These are phyloP conservation scores for Rhytidiadelphus loreus DNA, from an alignment of 225 moss, liverwort and hornwort species.

Conservation along the genomic window DNA sequence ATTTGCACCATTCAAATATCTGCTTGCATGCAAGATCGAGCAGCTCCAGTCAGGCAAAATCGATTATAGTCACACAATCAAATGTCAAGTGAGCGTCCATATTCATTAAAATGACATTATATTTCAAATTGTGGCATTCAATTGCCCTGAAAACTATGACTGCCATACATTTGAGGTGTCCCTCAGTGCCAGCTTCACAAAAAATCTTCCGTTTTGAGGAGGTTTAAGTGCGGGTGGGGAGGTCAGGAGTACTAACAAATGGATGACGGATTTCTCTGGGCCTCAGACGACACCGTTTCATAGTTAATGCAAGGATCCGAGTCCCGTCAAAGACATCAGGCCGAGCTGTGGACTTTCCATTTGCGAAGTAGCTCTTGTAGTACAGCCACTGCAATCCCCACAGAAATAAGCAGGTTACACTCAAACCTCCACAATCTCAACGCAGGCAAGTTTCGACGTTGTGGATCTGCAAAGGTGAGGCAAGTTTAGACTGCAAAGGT, in stretches of 20 bases:
- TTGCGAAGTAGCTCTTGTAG: not conserved
- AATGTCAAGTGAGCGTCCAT: not conserved
- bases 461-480: not conserved
- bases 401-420: not conserved
- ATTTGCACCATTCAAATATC: not conserved
- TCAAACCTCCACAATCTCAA: not conserved
- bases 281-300: slow-evolving; percentile 11
- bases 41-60: not conserved
- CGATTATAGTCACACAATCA: not conserved
- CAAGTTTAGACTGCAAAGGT: not conserved
- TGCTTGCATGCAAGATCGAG: not conserved
- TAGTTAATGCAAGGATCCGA: slow-evolving; percentile 2
- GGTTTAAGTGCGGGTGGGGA: not conserved
- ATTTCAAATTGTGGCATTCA: not conserved
- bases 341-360: not conserved
- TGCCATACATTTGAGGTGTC: not conserved
- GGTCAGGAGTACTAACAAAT: not conserved
- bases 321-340: not conserved
- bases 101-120: not conserved
- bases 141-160: not conserved
- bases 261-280: not conserved
- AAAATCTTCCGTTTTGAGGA: not conserved
- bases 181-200: not conserved
- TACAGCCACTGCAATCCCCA: not conserved
- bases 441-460: not conserved